Conservation (phyloP, 2,329 filamentous ascomycete species). For the Paramyrothecium sp. region DNA sequence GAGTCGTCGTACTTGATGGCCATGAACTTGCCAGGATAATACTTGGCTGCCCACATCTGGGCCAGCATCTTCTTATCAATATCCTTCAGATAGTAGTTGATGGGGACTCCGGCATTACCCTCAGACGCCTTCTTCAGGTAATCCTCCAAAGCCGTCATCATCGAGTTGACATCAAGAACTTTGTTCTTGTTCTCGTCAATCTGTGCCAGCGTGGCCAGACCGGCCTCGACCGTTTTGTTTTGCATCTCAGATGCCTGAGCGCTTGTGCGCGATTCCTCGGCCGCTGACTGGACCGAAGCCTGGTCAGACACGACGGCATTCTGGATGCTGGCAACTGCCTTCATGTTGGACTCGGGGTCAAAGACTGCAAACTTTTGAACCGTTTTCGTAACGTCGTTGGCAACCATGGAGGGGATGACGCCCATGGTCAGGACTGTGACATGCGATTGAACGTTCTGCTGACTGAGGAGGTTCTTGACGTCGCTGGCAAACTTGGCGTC, state of each 20-base stretch:
- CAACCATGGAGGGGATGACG: slow-evolving; percentile 4
- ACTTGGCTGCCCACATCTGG: slow-evolving; percentile 15
- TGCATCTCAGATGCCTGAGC: neutral
- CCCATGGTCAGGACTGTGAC: slow-evolving; percentile 11
- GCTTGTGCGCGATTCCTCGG: neutral
- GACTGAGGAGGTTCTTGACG: slow-evolving; percentile 12
- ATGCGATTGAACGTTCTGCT: slow-evolving; percentile 12
- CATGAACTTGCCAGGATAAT: slow-evolving; percentile 12
- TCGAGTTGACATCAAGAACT: slow-evolving; percentile 11
- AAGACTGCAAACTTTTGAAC: neutral
- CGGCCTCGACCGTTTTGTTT: neutral
- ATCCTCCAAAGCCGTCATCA: slow-evolving; percentile 14
- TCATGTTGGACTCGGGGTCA: neutral
- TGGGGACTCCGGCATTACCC: slow-evolving; percentile 5
- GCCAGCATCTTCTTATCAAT: slow-evolving; percentile 13
- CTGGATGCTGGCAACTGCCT: neutral
- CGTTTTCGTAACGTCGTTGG: neutral
- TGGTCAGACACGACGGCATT: neutral
- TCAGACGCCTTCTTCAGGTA: slow-evolving; percentile 7
- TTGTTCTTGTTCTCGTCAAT: slow-evolving; percentile 10
- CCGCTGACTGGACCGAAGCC: neutral
- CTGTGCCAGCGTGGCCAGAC: neutral
- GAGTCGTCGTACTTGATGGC: slow-evolving; percentile 9
- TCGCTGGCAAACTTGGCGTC: slow-evolving; percentile 8
- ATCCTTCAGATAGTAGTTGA: slow-evolving; percentile 17